Conservation (phyloP, 495 filamentous ascomycete genomes). For the Penicillium bialowiezense region DNA sequence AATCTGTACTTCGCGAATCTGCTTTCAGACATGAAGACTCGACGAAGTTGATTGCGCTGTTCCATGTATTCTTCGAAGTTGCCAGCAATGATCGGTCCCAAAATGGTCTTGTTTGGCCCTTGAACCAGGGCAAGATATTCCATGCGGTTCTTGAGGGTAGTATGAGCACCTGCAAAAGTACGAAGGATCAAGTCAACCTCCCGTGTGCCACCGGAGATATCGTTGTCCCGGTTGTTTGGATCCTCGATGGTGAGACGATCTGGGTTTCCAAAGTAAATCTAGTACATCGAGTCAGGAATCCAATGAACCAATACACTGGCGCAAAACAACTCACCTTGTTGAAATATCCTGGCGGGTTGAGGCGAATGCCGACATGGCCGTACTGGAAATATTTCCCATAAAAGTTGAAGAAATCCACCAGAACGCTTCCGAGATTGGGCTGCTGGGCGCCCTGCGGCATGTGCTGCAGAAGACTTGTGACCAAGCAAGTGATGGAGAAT, state of each 20-base stretch:
- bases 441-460: conserved; percentile 62
- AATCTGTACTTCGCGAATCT: conserved; percentile 35
- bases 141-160: conserved; percentile 9
- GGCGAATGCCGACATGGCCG: conserved; percentile 61
- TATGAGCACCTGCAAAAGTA: conserved; percentile 62
- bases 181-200: conserved; percentile 60
- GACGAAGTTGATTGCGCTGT: conserved; percentile 55
- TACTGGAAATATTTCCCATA: conserved; percentile 81
- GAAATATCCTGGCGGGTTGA: conserved; percentile 67
- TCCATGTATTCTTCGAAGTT: conserved; percentile 66
- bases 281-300: not conserved
- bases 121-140: conserved; percentile 1
- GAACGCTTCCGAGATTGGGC: conserved; percentile 68
- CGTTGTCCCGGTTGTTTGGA: conserved; percentile 78
- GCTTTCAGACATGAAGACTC: conserved; percentile 41
- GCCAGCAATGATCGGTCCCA: conserved; percentile 64
- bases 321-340: conserved; percentile 59
- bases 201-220: conserved; percentile 78
- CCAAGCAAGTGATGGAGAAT: conserved; percentile 88
- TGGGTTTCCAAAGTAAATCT: conserved; percentile 29
- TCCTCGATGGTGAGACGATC: conserved; percentile 75
- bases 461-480: conserved; percentile 80
- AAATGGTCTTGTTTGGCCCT: conserved; percentile 48
- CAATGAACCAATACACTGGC: not conserved
- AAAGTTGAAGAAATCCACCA: conserved; percentile 83